Base-by-base conservation (phyloP, 2,329 filamentous ascomycete species). In the Calonectria henricotiae region DNA sequence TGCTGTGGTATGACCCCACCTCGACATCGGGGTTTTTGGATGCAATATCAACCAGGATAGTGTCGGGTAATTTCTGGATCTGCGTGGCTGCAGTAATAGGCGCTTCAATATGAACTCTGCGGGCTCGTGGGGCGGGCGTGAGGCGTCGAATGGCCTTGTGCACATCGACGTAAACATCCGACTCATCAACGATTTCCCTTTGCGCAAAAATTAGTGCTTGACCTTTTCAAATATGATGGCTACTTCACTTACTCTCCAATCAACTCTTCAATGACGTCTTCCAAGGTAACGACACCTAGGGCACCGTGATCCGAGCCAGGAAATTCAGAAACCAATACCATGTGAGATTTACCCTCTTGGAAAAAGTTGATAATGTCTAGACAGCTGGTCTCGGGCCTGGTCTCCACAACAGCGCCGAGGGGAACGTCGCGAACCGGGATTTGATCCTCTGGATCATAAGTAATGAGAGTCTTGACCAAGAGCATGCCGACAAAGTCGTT, bases 291-390 rank as follows among this genome's bases (percentile, higher is more conserved):
- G 4, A 99, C 96, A 67, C 96, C 96, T 13, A 98, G 86, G 6
- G 95, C 95, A 54, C 96, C 96, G 77, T 93, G 91, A 78, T 97
- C 92, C 74, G 97, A 94, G n/a, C 96, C 95, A 1, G 96, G 96
- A 37, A 83, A 88, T 78, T 98, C 94, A 0, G 96, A 98, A 9
- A 98, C 96, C 32, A 99, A 86, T 0, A 98, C 96, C 95, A 99
- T 98, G 82, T 99, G 96, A 1, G 95, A 98, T 82, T 99, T 99
- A 77, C 96, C 96, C 85, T 99, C 96, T 82, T 99, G 96, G 86
- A 99, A 99, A 83, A 98, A 99, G 85, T 99, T 99, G 84, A 99
- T 94, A 78, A 99, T 98, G 81, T 99, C 96, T 67, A 99, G 85
- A 81, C 96, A 99, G 84, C 95, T 98, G 0, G 96, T 99, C 80